Evolutionary conservation across 257 asterid genomes (phyloP), one percentile per base, ranked within the genome.

Genomic region (Solanum virginianum): DNA sequence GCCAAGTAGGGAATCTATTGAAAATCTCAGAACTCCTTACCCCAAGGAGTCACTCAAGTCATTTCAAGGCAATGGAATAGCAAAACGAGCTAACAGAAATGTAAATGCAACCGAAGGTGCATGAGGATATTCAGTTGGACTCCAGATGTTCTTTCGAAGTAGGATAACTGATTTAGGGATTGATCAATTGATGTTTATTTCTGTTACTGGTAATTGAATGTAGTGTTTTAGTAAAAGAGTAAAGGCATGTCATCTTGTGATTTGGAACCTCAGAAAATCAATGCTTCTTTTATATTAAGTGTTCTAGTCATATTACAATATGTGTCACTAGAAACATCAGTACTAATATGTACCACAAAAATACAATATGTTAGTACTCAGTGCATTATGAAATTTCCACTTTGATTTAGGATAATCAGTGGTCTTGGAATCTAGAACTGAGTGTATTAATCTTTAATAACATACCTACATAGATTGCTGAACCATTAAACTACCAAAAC

Each of bases 1-100:
- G 84, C 88, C 94, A 4, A 88, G 89, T 74, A 85, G 80, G 71
- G 93, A 89, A 68, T 69, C 84, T 22, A 87, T 88, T 7, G 91
- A 90, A 82, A 85, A 88, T 29, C 85, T 89, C 24, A 89, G 85
- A 59, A 70, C 63, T 71, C 89, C 85, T 18, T 81, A 69, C 9
- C 79, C 85, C 18, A 87, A 85, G 65, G 88, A 86, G 79, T 87
- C 87, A 66, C 54, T 84, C 16, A 83, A 86, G 86, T 83, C 88
- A 47, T 45, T 84, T 20, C 71, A 71, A 71, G 85, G 62, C 53
- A 85, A 83, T 22, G 88, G 47, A 83, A 84, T 70, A 41, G 82
- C 82, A 79, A 83, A 18, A 72, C 59, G 49, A 66, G 36, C 83
- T 41, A 22, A 80, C 47, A 80, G 68, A 84, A 29, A 86, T 72